phyloP scores from a whole-genome alignment of 169 alveolate species.

The Babesia microti region DNA sequence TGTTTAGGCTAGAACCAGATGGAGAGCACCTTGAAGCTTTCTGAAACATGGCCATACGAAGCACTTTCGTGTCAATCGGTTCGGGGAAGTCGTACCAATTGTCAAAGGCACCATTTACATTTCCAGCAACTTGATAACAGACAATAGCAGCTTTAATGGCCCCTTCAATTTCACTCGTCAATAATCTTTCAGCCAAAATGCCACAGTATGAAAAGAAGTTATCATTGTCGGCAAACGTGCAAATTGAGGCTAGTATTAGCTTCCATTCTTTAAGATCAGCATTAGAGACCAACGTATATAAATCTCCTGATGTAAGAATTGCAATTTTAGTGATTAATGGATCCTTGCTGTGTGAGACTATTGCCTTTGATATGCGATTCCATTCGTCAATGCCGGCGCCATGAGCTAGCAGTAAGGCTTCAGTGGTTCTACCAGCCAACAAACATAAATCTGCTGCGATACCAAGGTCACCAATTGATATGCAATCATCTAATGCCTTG shows the following conservation, averaged over 20 bases:
- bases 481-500: conserved; percentile 34
- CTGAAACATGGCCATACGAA: no score
- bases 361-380: conserved; percentile 34
- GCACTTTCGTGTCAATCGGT: no score
- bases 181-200: conserved; percentile 48
- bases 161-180: conserved; percentile 26
- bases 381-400: conserved; percentile 56
- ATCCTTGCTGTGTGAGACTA: conserved; percentile 28
- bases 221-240: conserved; percentile 34
- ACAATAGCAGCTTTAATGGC: conserved; percentile 61
- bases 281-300: conserved; percentile 30
- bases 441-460: conserved; percentile 57
- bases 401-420: conserved; percentile 55
- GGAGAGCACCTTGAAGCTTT: no score
- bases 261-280: conserved; percentile 50
- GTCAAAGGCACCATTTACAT: conserved; percentile 53
- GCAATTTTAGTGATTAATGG: conserved; percentile 41
- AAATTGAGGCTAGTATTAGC: conserved; percentile 46
- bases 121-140: conserved; percentile 62
- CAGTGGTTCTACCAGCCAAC: conserved; percentile 37
- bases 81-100: conserved; percentile 62
- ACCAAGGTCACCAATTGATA: conserved; percentile 49
- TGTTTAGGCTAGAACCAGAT: conserved; percentile 32
- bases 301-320: conserved; percentile 45
- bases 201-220: conserved; percentile 39